Conservation (phyloP, 2,329 filamentous ascomycete genomes). For the Sporothrix dimorphospora region DNA sequence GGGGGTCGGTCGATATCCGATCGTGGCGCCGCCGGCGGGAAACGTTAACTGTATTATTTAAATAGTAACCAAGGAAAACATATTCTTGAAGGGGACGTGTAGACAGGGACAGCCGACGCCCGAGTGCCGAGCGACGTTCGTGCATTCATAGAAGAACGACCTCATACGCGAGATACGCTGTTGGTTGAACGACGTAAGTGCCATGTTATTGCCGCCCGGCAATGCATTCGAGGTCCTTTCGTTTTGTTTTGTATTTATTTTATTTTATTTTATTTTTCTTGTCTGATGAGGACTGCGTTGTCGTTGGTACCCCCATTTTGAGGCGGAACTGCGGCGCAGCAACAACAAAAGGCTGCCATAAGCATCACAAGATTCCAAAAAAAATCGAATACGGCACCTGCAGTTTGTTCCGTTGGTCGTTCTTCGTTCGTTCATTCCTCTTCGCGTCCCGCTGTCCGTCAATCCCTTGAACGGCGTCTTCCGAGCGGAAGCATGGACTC, state of each 20-base stretch:
- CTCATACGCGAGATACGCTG: neutral
- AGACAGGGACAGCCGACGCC: neutral
- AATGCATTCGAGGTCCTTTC: too few species aligned
- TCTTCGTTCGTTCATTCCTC: neutral
- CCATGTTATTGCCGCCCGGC: neutral
- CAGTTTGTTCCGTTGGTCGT: neutral
- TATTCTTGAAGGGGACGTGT: neutral
- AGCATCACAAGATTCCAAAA: slow-evolving; percentile 15
- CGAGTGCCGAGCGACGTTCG: neutral
- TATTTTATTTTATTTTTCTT: neutral
- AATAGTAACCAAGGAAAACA: too few species aligned
- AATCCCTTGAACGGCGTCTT: slow-evolving; percentile 8
- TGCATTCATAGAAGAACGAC: neutral
- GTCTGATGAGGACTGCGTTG: neutral
- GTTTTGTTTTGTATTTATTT: neutral
- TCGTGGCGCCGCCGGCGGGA: neutral
- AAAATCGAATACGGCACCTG: neutral
- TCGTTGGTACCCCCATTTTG: neutral
- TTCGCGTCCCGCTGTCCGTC: neutral
- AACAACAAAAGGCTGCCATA: neutral
- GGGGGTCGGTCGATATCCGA: slow-evolving; percentile 10
- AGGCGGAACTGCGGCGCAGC: slow-evolving; percentile 15
- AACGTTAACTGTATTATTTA: too few species aligned
- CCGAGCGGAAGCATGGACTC: neutral
- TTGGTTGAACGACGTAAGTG: neutral